Conservation (phyloP, 1,139 yeast genomes). For the Taphrina deformans region DNA sequence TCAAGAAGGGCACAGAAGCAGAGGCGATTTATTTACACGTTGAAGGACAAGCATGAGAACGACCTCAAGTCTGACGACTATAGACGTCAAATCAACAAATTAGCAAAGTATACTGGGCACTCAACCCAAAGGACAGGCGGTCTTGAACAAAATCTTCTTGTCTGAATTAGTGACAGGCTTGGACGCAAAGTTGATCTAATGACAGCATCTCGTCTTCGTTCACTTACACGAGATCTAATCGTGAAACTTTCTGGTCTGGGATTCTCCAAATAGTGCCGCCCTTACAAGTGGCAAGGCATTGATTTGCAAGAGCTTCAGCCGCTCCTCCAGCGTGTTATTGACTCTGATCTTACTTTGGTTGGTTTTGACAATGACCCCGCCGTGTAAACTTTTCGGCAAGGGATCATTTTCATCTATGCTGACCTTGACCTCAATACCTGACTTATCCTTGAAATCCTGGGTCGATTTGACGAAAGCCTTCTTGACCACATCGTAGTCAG, state of each 20-base stretch:
- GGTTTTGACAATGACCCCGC: slow-evolving; percentile 78
- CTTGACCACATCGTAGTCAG: slow-evolving; percentile 64
- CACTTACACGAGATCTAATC: too few relatives aligned
- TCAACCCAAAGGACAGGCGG: too few relatives aligned
- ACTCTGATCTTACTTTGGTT: slow-evolving; percentile 81
- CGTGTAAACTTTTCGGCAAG: slow-evolving; percentile 65
- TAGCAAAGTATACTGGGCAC: too few relatives aligned
- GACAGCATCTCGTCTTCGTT: too few relatives aligned
- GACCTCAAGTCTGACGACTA: too few relatives aligned
- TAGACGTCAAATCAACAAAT: too few relatives aligned
- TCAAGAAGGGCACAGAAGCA: slow-evolving; percentile 39
- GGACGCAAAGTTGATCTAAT: too few relatives aligned
- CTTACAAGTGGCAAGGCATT: slow-evolving; percentile 92
- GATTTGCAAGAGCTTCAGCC: slow-evolving; percentile 76
- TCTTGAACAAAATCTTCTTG: too few relatives aligned
- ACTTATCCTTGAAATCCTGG: slow-evolving; percentile 59
- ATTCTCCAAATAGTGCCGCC: slow-evolving; percentile 75
- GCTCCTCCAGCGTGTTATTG: slow-evolving; percentile 89
- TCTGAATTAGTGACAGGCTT: too few relatives aligned
- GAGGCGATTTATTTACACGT: slow-evolving; percentile 40
- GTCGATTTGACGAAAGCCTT: slow-evolving; percentile 65
- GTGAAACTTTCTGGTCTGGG: slow-evolving; percentile 83
- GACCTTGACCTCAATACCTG: slow-evolving; percentile 43
- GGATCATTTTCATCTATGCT: slow-evolving; percentile 57
- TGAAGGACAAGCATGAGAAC: slow-evolving; percentile 12